These are phyloP conservation scores for Calonectria leucothoes DNA, from an alignment of 2,329 filamentous ascomycete genomes.

Conservation along the genomic window DNA sequence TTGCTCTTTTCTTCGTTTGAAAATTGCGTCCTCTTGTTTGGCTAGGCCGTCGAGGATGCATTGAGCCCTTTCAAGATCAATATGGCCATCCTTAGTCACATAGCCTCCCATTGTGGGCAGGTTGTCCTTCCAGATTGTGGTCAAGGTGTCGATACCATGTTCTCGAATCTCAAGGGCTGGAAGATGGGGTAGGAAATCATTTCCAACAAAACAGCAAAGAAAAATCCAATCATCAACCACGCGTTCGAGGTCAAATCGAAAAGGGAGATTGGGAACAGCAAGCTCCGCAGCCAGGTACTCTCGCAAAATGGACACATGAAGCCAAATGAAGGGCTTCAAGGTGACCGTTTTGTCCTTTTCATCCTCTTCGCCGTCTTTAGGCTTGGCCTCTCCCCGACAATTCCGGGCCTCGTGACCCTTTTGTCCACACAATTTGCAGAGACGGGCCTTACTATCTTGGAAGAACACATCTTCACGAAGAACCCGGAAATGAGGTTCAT, in stretches of 20 bases:
- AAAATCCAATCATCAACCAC: conserved; percentile 99
- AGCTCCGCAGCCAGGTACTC: conserved; percentile 95
- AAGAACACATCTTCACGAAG: conserved; percentile 97
- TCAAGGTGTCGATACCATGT: conserved; percentile 95
- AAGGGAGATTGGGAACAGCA: conserved; percentile 82
- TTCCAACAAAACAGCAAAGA: conserved; percentile 98
- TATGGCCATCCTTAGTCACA: conserved; percentile 92
- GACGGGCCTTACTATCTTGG: conserved; percentile 84
- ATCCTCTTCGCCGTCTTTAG: conserved; percentile 82
- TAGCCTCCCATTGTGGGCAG: conserved; percentile 93
- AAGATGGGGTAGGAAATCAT: conserved; percentile 97
- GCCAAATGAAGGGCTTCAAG: conserved; percentile 97
- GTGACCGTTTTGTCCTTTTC: conserved; percentile 79
- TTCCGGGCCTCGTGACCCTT: conserved; percentile 90
- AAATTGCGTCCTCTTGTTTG: conserved; percentile 94
- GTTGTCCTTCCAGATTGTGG: conserved; percentile 97
- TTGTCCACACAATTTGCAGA: conserved; percentile 91
- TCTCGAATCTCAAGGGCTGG: conserved; percentile 98
- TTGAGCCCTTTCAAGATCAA: conserved; percentile 88
- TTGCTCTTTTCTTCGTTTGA: conserved; percentile 85
- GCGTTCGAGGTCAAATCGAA: conserved; percentile 92
- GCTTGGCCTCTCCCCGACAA: conserved; percentile 82
- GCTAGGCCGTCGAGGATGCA: conserved; percentile 88
- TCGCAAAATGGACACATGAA: conserved; percentile 90
- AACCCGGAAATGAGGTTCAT: conserved; percentile 97